A percentile compares a stretch with the other conserved stretches of the same genome.
phyloP scores from a whole-genome alignment of 495 filamentous ascomycete genomes.

The Copromyces sp. region DNA sequence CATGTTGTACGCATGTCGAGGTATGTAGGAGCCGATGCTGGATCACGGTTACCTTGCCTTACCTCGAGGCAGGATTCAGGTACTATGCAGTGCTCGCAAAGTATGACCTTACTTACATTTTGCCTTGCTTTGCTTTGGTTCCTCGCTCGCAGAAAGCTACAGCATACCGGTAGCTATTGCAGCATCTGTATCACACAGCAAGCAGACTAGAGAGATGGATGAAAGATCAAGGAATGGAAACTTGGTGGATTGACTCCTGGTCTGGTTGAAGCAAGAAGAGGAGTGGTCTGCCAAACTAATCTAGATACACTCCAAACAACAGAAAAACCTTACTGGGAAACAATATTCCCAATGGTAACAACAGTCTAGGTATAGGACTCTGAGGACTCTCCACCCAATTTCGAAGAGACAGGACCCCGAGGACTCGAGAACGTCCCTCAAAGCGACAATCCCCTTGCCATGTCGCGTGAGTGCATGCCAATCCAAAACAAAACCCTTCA shows the following conservation, averaged over 20 bases:
- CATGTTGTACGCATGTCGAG: neutral
- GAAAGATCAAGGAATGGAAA: no score
- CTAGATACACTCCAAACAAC: no score
- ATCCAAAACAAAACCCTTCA: neutral
- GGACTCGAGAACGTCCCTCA: neutral
- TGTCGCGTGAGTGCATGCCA: no score
- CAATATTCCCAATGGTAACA: no score
- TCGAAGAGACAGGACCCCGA: neutral
- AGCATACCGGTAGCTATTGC: neutral
- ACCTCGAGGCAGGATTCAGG: neutral
- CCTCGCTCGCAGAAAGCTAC: neutral
- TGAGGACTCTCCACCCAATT: neutral
- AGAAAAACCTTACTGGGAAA: no score
- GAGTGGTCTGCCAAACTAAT: no score
- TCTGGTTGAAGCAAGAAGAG: no score
- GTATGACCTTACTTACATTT: neutral
- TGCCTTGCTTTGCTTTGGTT: neutral
- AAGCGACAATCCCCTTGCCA: neutral
- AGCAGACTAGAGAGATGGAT: no score
- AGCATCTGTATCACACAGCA: neutral
- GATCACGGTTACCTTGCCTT: neutral
- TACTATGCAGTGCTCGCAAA: neutral
- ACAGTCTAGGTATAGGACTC: no score
- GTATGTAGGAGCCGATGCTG: neutral
- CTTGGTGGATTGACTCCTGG: no score